These are phyloP conservation scores for Niebla homalea DNA, from an alignment of 495 filamentous ascomycete species.

Conservation along the genomic window DNA sequence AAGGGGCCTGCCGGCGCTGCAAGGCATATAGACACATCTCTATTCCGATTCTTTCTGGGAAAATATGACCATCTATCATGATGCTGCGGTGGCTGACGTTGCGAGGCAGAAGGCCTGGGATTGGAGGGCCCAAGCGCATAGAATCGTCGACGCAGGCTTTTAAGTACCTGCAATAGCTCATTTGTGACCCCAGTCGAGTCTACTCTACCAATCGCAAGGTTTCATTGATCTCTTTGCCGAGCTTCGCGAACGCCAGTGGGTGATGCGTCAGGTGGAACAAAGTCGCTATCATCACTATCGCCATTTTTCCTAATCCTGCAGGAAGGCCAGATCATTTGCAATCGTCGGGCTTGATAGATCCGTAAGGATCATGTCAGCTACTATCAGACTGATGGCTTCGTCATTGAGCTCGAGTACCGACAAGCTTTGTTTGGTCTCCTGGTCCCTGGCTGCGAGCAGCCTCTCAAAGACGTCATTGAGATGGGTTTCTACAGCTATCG, in stretches of 20 bases:
- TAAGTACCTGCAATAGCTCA: slow-evolving; percentile 33
- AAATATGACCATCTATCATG: slow-evolving; percentile 36
- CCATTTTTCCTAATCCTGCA: slow-evolving; percentile 38
- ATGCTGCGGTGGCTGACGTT: slow-evolving; percentile 48
- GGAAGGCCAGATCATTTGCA: no score
- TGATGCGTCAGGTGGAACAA: slow-evolving; percentile 56
- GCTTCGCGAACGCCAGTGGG: slow-evolving; percentile 25
- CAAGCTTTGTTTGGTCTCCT: slow-evolving; percentile 17
- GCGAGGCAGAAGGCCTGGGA: slow-evolving; percentile 46
- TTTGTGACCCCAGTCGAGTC: slow-evolving; percentile 32
- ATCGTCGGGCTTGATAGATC: no score
- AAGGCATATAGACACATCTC: slow-evolving; percentile 43
- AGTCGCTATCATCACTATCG: slow-evolving; percentile 45
- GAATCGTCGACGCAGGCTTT: slow-evolving; percentile 57
- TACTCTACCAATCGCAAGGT: slow-evolving; percentile 38
- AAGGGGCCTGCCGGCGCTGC: slow-evolving; percentile 42
- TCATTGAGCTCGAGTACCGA: slow-evolving; percentile 10
- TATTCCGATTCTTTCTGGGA: slow-evolving; percentile 41
- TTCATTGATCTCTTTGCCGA: slow-evolving; percentile 31
- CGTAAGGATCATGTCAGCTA: slow-evolving; percentile 28
- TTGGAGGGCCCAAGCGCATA: slow-evolving; percentile 56
- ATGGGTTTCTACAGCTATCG: no score
- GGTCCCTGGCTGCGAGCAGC: slow-evolving; percentile 19
- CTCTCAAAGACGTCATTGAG: slow-evolving; percentile 25
- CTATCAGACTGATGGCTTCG: slow-evolving; percentile 16